Evolutionary conservation across 441 rosid genomes (phyloP).

Genomic region (Gossypium schwendimanii): DNA sequence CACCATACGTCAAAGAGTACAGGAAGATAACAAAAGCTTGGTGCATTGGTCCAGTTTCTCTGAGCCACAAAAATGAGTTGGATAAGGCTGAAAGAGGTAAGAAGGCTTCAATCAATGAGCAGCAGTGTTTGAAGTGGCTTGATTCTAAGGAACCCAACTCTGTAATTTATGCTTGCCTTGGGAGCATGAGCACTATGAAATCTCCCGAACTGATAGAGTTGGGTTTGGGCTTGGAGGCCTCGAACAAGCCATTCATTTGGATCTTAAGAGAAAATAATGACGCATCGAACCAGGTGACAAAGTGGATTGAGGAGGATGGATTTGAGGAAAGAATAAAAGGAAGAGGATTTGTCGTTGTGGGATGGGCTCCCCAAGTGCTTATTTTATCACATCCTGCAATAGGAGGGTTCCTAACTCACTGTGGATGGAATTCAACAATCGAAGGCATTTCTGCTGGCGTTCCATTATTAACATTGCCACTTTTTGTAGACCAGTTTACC

Average conservation of each 20-base stretch:
- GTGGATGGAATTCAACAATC: slow-evolving; percentile 40
- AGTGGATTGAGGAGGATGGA: slow-evolving; percentile 24
- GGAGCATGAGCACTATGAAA: slow-evolving; percentile 22
- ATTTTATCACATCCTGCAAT: slow-evolving; percentile 39
- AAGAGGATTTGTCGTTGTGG: slow-evolving; percentile 33
- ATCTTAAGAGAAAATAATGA: slow-evolving; percentile 22
- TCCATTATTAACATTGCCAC: slow-evolving; percentile 38
- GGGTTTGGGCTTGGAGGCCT: slow-evolving; percentile 33
- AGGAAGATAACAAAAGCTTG: slow-evolving; percentile 16
- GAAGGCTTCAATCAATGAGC: slow-evolving; percentile 15
- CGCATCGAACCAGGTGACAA: slow-evolving; percentile 21
- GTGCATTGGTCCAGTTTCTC: slow-evolving; percentile 38
- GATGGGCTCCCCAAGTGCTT: slow-evolving; percentile 51
- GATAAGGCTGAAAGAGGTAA: slow-evolving; percentile 33
- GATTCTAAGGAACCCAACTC: slow-evolving; percentile 19
- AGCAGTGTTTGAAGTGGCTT: slow-evolving; percentile 27
- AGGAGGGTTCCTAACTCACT: slow-evolving; percentile 49
- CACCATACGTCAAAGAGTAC: slow-evolving; percentile 17
- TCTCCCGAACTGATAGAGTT: slow-evolving; percentile 27
- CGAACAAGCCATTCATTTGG: slow-evolving; percentile 36
- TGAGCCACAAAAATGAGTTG: slow-evolving; percentile 19
- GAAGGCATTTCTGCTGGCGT: slow-evolving; percentile 26
- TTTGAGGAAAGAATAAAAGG: slow-evolving; percentile 28
- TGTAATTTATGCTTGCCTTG: slow-evolving; percentile 34
- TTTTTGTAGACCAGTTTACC: slow-evolving; percentile 32